Base-by-base conservation (phyloP, 495 filamentous ascomycete species). In the Penicillium psychrofluorescens region DNA sequence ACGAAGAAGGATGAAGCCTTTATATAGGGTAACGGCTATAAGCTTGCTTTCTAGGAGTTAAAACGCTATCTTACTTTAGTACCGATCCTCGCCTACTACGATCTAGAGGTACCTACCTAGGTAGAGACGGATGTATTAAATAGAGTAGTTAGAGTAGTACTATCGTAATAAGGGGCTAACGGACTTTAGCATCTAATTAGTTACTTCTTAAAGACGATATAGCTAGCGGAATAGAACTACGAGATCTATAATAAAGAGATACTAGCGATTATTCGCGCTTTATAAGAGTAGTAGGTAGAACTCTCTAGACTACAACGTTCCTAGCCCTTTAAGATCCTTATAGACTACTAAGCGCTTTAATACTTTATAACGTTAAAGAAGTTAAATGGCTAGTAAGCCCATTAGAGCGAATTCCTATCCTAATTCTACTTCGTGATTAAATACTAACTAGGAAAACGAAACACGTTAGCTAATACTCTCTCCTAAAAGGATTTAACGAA, bases 241-340 rank as follows among this genome's bases (percentile, higher is more conserved):
- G 15, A 61, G 36, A 66, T 61, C 12, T 43, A 65, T 38, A 29
- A 68, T 40, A 58, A 63, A 16, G 49, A 54, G 33, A 38, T 62
- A 1, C 12, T 64, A 7, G 50, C 41, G 7, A 55, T 56, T 29
- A 45, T 58, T 9, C 12, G n/a, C 1, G 29, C 15, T 1, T 38
- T 56, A 30, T 16, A 58, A 29, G 27, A 49, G 36, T 49, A 8
- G 46, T 3, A 44, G 11, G 32, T 41, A 11, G 31, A 58, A 22
- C 46, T 63, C 3, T 38, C 53, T 43, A 40, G 53, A 0, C 36
- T 52, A 22, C 16, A 47, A 6, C 16, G 16, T 4, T 16, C 16
- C 16, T 27, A 35, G 0, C 44, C 12, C 6, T 50, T 49, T 34
- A 35, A 43, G 29, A 49, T 49, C 37, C 27, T 31, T 7, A 37